Evolutionary conservation across 306 rosid species (phyloP).

Genomic region (Arachis stenosperma): DNA sequence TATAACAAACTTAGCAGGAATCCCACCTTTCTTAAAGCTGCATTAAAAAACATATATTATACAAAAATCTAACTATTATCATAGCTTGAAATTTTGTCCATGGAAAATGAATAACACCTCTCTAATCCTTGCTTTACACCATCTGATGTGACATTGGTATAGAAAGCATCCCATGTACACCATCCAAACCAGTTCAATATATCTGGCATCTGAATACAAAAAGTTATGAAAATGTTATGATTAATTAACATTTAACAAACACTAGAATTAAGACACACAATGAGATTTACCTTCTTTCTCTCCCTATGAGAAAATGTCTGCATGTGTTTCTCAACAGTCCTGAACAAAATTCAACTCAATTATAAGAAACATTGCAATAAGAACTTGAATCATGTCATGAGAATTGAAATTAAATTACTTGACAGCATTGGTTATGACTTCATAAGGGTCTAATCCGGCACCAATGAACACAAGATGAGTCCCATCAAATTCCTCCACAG

Average conservation of each 20-base stretch:
- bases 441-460: slow-evolving; percentile 88
- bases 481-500: slow-evolving; percentile 79
- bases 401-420: slow-evolving; percentile 48
- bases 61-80: background rate
- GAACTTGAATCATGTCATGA: background rate
- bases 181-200: slow-evolving; percentile 95
- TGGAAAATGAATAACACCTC: slow-evolving; percentile 52
- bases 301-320: slow-evolving; percentile 82
- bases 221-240: background rate
- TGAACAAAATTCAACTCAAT: slow-evolving; percentile 25
- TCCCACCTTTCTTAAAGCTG: slow-evolving; percentile 78
- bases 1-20: slow-evolving; percentile 80
- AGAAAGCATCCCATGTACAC: slow-evolving; percentile 99
- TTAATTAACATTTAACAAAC: background rate
- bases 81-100: background rate
- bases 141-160: slow-evolving; percentile 75
- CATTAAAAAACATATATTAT: slow-evolving; percentile 8
- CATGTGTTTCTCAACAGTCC: slow-evolving; percentile 81
- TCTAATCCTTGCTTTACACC: slow-evolving; percentile 79
- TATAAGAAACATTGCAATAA: too few relatives aligned
- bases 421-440: slow-evolving; percentile 76
- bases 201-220: slow-evolving; percentile 80
- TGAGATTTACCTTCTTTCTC: slow-evolving; percentile 69
- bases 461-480: slow-evolving; percentile 75
- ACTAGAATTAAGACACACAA: background rate